phyloP scores from a whole-genome alignment of 345 rosid genomes.

The Durio zibethinus region DNA sequence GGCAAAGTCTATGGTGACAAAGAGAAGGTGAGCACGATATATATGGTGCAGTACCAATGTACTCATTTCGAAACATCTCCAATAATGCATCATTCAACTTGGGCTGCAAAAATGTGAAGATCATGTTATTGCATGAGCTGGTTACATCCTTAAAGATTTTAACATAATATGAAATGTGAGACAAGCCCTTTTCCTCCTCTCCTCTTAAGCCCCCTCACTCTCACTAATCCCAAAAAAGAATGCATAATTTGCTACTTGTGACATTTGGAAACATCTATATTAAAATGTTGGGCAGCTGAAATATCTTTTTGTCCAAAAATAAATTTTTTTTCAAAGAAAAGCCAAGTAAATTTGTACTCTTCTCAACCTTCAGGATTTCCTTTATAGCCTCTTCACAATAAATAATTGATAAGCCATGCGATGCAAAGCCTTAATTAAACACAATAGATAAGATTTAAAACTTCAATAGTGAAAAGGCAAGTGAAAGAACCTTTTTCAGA shows the following conservation, averaged over 20 bases:
- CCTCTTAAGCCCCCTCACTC: no score
- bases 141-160: neutral
- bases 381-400: neutral
- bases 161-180: no score
- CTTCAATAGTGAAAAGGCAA: neutral
- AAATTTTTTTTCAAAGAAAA: no score
- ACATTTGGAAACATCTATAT: no score
- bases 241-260: neutral
- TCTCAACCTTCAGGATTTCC: neutral
- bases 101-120: conserved; percentile 52
- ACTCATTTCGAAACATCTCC: conserved; percentile 82
- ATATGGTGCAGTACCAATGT: conserved; percentile 80
- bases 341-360: neutral
- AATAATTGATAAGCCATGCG: neutral
- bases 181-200: no score
- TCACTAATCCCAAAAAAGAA: no score
- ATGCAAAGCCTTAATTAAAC: neutral
- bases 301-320: no score
- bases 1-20: conserved; percentile 66
- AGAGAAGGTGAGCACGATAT: conserved; percentile 79
- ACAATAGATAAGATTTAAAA: no score
- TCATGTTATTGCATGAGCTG: neutral
- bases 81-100: conserved; percentile 65
- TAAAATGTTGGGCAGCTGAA: no score
- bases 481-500: conserved; percentile 62